These are phyloP conservation scores for Cystobasidium ongulense DNA, from an alignment of 768 basidiomycete species.

Conservation along the genomic window DNA sequence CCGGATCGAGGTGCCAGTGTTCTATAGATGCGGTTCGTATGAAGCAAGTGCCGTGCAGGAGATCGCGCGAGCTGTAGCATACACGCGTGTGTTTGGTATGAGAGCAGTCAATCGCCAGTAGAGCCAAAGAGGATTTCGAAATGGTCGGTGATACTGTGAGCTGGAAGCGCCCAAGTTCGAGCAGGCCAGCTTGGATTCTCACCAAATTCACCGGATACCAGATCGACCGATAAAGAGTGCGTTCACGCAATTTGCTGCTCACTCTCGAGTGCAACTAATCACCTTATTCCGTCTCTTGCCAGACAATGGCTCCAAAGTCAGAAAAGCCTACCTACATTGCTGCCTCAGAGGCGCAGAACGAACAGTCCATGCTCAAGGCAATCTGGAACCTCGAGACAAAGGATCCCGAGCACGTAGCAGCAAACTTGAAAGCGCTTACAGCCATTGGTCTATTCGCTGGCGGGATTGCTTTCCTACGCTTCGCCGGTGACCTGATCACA, in stretches of 20 bases:
- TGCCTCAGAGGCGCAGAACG: slow-evolving; percentile 1
- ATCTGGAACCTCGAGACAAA: slow-evolving; percentile 22
- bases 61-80: background rate
- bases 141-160: no score
- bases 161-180: no score
- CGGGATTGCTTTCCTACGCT: slow-evolving; percentile 21
- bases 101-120: no score
- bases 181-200: no score
- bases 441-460: slow-evolving; percentile 31
- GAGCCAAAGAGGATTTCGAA: no score
- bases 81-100: no score
- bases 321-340: slow-evolving; percentile 24
- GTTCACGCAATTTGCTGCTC: background rate
- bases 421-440: slow-evolving; percentile 15
- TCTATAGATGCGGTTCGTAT: background rate
- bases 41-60: background rate
- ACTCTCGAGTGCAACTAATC: background rate
- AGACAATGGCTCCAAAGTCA: slow-evolving; percentile 4
- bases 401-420: slow-evolving; percentile 13
- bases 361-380: slow-evolving; percentile 16
- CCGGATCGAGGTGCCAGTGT: background rate
- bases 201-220: no score
- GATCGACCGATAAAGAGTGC: background rate
- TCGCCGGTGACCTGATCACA: slow-evolving; percentile 22
- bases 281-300: background rate